Evolutionary conservation across 2,329 filamentous ascomycete genomes (phyloP).

Genomic region (Aureobasidium sp.): DNA sequence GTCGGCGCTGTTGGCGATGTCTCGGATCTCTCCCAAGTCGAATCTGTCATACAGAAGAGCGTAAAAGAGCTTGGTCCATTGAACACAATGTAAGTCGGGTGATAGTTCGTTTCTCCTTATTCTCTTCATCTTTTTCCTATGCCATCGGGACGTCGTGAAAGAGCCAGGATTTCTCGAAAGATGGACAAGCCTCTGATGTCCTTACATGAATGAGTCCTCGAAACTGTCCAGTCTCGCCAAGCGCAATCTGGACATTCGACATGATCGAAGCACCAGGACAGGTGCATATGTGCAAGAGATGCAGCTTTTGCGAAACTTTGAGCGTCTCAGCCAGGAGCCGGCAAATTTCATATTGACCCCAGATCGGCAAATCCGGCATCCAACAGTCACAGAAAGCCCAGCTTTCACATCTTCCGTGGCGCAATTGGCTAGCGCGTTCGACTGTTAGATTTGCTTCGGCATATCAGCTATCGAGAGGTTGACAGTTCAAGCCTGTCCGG

Average conservation of each 20-base stretch:
- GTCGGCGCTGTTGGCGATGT: constrained; percentile 53
- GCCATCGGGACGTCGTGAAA: background rate
- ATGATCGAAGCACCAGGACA: too few relatives aligned
- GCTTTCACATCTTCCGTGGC: constrained; percentile 9
- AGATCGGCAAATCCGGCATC: background rate
- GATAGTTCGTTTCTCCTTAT: background rate
- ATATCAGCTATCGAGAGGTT: constrained; percentile 9
- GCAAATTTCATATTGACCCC: background rate
- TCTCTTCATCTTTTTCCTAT: too few relatives aligned
- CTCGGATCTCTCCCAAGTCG: constrained; percentile 45
- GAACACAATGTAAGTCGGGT: constrained; percentile 33
- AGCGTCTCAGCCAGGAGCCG: too few relatives aligned
- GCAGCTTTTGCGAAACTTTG: too few relatives aligned
- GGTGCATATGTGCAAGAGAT: too few relatives aligned
- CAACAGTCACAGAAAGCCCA: background rate
- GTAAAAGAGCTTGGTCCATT: constrained; percentile 46
- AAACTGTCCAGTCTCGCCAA: too few relatives aligned
- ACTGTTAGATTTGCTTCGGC: constrained; percentile 3
- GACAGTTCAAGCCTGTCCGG: constrained; percentile 12
- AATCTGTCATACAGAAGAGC: constrained; percentile 42
- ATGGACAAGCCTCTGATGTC: background rate
- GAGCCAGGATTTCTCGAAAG: background rate
- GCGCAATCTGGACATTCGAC: too few relatives aligned
- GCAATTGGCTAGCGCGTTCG: constrained; percentile 14
- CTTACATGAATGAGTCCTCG: too few relatives aligned